Evolutionary conservation across 257 asterid species (phyloP).

Genomic region (Fraxinus excelsior): DNA sequence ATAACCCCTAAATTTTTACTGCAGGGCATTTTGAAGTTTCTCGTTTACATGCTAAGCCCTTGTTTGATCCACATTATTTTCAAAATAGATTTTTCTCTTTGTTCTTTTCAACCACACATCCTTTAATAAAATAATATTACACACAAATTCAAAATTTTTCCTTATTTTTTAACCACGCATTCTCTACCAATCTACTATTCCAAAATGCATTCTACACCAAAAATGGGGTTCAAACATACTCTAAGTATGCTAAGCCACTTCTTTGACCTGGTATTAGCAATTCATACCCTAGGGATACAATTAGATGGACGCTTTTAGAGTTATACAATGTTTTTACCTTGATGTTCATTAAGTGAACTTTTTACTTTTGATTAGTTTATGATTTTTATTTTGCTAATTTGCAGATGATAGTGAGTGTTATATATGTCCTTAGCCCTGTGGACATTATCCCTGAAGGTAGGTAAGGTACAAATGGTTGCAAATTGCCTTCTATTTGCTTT

Average conservation of each 20-base stretch:
- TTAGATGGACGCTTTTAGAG: background rate
- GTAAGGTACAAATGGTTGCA: constrained; percentile 44
- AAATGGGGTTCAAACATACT: too few relatives aligned
- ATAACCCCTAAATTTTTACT: background rate
- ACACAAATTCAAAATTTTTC: too few relatives aligned
- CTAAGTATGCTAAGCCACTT: background rate
- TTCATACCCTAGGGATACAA: background rate
- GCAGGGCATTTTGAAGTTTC: background rate
- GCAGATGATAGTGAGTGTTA: constrained; percentile 42
- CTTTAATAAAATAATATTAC: too few relatives aligned
- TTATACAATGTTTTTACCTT: background rate
- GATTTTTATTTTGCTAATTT: constrained; percentile 8
- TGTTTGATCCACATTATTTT: too few relatives aligned
- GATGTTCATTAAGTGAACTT: background rate
- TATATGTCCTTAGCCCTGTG: constrained; percentile 55
- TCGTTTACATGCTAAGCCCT: background rate
- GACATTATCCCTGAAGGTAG: constrained; percentile 62
- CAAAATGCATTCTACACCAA: too few relatives aligned
- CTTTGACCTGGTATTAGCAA: background rate
- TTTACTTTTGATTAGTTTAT: background rate
- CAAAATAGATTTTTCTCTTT: too few relatives aligned
- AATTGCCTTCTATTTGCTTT: constrained; percentile 4
- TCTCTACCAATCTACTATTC: too few relatives aligned
- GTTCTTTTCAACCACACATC: too few relatives aligned
- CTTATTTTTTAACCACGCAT: too few relatives aligned